A percentile compares a stretch with the other conserved stretches of the same genome.
These are phyloP conservation scores for Violaceomyces palustris DNA, from an alignment of 1,284 basidiomycete genomes.

Conservation along the genomic window DNA sequence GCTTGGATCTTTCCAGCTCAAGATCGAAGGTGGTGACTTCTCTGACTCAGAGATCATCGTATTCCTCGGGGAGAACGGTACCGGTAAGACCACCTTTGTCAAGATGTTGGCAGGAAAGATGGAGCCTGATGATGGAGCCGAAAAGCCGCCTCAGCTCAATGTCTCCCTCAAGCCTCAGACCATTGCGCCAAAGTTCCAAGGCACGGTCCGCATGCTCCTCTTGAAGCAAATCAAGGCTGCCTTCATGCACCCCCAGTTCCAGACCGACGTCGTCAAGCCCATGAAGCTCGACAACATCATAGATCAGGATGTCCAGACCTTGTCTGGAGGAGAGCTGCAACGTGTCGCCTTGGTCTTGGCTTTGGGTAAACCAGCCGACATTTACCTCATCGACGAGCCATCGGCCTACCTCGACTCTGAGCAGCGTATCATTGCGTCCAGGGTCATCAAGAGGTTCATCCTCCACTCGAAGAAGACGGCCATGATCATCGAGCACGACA, in stretches of 20 bases:
- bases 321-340: slow-evolving; percentile 52
- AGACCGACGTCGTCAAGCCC: slow-evolving; percentile 53
- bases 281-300: slow-evolving; percentile 51
- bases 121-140: slow-evolving; percentile 43
- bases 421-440: slow-evolving; percentile 52
- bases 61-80: slow-evolving; percentile 52
- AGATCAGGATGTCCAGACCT: slow-evolving; percentile 52
- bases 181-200: slow-evolving; percentile 52
- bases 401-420: slow-evolving; percentile 52
- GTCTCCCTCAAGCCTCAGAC: slow-evolving; percentile 52
- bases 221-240: slow-evolving; percentile 52
- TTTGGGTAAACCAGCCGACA: slow-evolving; percentile 51
- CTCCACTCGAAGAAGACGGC: slow-evolving; percentile 53
- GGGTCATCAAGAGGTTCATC: slow-evolving; percentile 53
- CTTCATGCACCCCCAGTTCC: slow-evolving; percentile 53
- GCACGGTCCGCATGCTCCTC: slow-evolving; percentile 51
- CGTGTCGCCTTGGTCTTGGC: slow-evolving; percentile 50
- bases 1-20: slow-evolving; percentile 48
- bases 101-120: slow-evolving; percentile 53
- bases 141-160: slow-evolving; percentile 49
- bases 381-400: slow-evolving; percentile 52
- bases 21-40: slow-evolving; percentile 48
- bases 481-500: slow-evolving; percentile 53
- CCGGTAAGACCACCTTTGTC: slow-evolving; percentile 53
- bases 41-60: slow-evolving; percentile 51